A percentile compares a stretch with the other conserved stretches of the same genome.
Evolutionary conservation across 108 stramenopile species (phyloP).

Genomic region (Cyclotella cryptica): DNA sequence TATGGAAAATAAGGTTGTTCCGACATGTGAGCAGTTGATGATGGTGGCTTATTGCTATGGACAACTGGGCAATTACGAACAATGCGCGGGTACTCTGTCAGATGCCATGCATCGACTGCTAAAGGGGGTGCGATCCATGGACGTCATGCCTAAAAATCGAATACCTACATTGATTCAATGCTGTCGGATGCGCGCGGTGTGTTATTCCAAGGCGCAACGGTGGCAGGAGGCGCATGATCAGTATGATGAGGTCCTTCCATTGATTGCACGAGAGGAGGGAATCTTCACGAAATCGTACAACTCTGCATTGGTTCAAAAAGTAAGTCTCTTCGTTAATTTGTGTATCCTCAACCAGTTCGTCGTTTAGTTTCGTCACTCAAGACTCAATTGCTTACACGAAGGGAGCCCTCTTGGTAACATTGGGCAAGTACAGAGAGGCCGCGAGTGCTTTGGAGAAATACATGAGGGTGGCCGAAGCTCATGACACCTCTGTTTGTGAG

Average conservation of each 20-base stretch:
- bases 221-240: conserved; percentile 43
- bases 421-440: conserved; percentile 26
- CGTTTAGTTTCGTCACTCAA: no score
- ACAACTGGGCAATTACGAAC: conserved; percentile 19
- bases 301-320: conserved; percentile 33
- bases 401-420: conserved; percentile 38
- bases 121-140: conserved; percentile 26
- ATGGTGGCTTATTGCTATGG: conserved; percentile 40
- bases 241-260: conserved; percentile 40
- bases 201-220: conserved; percentile 26
- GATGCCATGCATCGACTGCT: conserved; percentile 35
- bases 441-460: conserved; percentile 22
- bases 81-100: conserved; percentile 22
- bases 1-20: conserved; percentile 21
- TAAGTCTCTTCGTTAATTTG: no score
- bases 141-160: conserved; percentile 39
- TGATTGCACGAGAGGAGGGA: conserved; percentile 38
- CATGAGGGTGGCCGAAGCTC: conserved; percentile 21
- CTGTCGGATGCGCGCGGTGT: conserved; percentile 40
- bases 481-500: not conserved
- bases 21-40: conserved; percentile 44
- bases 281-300: conserved; percentile 22
- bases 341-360: no score
- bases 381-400: not conserved
- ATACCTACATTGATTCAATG: conserved; percentile 27